A percentile compares a stretch with the other conserved stretches of the same genome.
These are phyloP conservation scores for Pythium aquatile DNA, from an alignment of 352 stramenopile species.

Conservation along the genomic window DNA sequence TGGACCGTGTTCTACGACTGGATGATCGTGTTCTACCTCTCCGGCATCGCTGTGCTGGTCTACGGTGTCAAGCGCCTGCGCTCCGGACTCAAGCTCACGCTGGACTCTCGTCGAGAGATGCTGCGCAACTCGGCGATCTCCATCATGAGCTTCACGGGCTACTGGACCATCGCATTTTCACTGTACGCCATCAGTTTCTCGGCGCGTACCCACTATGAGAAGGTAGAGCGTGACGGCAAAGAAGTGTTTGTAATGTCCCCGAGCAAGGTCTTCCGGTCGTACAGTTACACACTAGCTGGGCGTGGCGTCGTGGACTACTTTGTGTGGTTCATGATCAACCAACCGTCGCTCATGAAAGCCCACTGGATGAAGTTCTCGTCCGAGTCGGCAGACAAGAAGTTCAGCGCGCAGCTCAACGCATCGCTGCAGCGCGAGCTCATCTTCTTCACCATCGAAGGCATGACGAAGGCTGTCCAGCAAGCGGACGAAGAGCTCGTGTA, in stretches of 20 bases:
- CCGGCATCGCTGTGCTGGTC: conserved; percentile 62
- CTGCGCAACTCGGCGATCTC: conserved; percentile 72
- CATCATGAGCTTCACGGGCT: conserved; percentile 81
- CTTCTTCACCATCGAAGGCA: conserved; percentile 89
- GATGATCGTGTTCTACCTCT: conserved; percentile 85
- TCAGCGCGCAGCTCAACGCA: conserved; percentile 85
- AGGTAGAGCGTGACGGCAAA: conserved; percentile 21
- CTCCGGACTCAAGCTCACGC: conserved; percentile 65
- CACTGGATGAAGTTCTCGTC: conserved; percentile 76
- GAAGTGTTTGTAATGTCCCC: conserved; percentile 26
- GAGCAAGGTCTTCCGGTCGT: conserved; percentile 61
- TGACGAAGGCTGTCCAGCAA: conserved; percentile 72
- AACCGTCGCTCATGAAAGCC: conserved; percentile 42
- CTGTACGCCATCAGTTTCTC: conserved; percentile 79
- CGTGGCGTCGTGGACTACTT: conserved; percentile 76
- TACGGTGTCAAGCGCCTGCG: conserved; percentile 66
- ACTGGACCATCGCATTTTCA: conserved; percentile 82
- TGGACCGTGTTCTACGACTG: conserved; percentile 84
- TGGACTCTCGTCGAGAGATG: conserved; percentile 77
- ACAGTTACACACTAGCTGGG: conserved; percentile 63
- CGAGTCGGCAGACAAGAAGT: conserved; percentile 80
- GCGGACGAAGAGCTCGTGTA: conserved; percentile 62
- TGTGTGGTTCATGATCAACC: conserved; percentile 88
- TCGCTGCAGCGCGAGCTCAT: conserved; percentile 86
- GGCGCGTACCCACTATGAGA: conserved; percentile 43